Evolutionary conservation across 345 rosid species (phyloP).

Genomic region (Reutealis trisperma): DNA sequence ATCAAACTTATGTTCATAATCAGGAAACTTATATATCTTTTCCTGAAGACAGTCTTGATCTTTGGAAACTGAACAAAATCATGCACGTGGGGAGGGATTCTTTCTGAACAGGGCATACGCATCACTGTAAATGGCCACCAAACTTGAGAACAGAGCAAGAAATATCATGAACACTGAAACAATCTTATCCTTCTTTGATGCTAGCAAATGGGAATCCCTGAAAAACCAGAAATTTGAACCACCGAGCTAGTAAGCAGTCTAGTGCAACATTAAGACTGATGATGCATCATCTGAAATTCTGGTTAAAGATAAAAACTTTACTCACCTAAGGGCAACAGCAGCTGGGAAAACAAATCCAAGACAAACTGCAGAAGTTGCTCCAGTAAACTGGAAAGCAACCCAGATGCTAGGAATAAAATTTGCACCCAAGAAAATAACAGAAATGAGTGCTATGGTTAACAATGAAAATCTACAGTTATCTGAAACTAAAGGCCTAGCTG

Average conservation of each 20-base stretch:
- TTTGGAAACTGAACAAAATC: background rate
- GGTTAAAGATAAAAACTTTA: background rate
- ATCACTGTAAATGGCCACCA: conserved; percentile 25
- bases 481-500: conserved; percentile 16
- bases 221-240: background rate
- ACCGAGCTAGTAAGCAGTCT: background rate
- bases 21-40: no score
- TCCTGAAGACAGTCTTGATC: background rate
- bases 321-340: conserved; percentile 25
- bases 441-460: conserved; percentile 16
- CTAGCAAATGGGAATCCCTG: conserved; percentile 23
- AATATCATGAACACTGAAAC: conserved; percentile 16
- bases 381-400: conserved; percentile 33
- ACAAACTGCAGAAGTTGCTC: conserved; percentile 24
- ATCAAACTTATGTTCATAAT: background rate
- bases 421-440: conserved; percentile 26
- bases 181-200: conserved; percentile 26
- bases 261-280: no score
- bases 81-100: conserved; percentile 9
- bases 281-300: background rate
- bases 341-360: conserved; percentile 31
- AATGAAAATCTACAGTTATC: conserved; percentile 22
- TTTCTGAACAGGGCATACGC: conserved; percentile 18
- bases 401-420: conserved; percentile 23
- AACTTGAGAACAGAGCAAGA: conserved; percentile 25